phyloP scores from a whole-genome alignment of 768 basidiomycete genomes.

The Pluteus cervinus region DNA sequence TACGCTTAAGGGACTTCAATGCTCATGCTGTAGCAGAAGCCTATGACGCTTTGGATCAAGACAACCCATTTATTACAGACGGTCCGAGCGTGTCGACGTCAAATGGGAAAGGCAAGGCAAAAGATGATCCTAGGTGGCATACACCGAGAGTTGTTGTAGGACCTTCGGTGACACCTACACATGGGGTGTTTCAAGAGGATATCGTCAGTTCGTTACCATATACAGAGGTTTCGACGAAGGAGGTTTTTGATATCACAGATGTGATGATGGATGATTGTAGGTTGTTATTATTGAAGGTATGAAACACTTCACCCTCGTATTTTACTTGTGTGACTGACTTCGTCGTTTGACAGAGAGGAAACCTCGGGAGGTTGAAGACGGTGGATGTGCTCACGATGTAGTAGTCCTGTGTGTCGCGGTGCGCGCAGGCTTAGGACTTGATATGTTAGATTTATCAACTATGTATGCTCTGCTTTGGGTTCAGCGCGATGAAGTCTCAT shows the following conservation, averaged over 20 bases:
- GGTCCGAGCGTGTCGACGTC: not conserved
- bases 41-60: not conserved
- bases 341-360: conserved; percentile 25
- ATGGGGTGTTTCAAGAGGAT: conserved; percentile 40
- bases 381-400: conserved; percentile 43
- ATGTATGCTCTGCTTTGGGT: too few species aligned
- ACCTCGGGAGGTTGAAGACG: conserved; percentile 28
- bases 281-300: conserved; percentile 42
- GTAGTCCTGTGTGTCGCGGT: conserved; percentile 1
- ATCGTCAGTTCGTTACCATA: conserved; percentile 45
- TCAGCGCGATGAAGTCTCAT: not conserved
- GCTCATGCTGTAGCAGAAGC: conserved; percentile 19
- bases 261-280: conserved; percentile 54
- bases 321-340: conserved; percentile 4
- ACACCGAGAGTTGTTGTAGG: conserved; percentile 31
- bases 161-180: conserved; percentile 33
- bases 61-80: not conserved
- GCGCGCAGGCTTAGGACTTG: too few species aligned
- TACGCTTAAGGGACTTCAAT: conserved; percentile 35
- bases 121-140: conserved; percentile 18
- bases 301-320: conserved; percentile 13
- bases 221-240: conserved; percentile 42
- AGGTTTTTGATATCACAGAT: conserved; percentile 43
- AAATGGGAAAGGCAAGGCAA: conserved; percentile 21
- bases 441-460: too few species aligned